Base-by-base conservation (phyloP, 2,329 filamentous ascomycete species). In the Purpureocillium lavendulum region DNA sequence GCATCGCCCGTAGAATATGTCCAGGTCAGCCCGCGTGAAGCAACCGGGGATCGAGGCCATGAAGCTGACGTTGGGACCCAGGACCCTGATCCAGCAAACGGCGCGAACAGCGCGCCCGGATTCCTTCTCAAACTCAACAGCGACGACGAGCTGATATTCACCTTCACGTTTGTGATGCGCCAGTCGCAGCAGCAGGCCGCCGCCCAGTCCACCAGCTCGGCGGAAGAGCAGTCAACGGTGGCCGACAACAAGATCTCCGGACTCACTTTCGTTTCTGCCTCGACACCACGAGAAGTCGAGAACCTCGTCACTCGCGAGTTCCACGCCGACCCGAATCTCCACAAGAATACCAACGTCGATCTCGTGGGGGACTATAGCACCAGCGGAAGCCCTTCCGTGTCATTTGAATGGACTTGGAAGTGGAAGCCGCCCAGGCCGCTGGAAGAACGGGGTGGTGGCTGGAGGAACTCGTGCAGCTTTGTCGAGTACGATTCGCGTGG, bases 401-500 rank as follows among this genome's bases (percentile, higher is more conserved):
- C 87, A 28, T 96, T 96, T 57, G 84, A 90, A 48, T 98, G 90
- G 88, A 82, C 83, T 7, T 98, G 92, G 92, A 92, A 84, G 69
- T 98, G 90, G 88, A 87, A 84, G 57, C 87, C 92, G 8, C 92
- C 92, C 30, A 94, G 87, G 69, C 55, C 67, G 12, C 65, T 68
- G 13, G 89, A 96, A 56, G 89, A 96, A 57, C 79, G 78, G 53
- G 86, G 85, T 24, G 87, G 88, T 41, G 92, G 92, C 33, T 98
- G 92, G 90, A 85, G 87, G 56, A 97, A 94, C 57, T 85, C 83
- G 52, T 97, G 92, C 71, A 96, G 87, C 59, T 96, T 98, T 64
- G 84, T 97, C 51, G 92, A 98, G 62, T 98, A 98, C 57, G 89
- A 98, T 62, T 84, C 92, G 56, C 80, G 90, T 50, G 87, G 88